Evolutionary conservation across 768 basidiomycete species (phyloP).

Genomic region (Suillus clintonianus): DNA sequence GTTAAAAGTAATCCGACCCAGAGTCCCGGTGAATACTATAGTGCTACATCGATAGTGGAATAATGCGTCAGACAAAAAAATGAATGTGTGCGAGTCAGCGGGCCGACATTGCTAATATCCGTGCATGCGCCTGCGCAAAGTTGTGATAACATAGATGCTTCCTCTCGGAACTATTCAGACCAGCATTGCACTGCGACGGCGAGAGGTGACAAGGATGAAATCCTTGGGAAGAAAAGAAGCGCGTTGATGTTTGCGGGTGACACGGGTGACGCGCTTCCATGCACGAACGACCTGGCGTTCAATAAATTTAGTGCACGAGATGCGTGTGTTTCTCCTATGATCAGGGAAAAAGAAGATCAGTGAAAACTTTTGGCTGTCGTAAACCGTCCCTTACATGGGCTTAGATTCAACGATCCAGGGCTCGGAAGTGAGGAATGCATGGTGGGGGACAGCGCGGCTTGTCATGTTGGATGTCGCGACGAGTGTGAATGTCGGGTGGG

Average conservation of each 20-base stretch:
- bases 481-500: not conserved
- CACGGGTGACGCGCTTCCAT: slow-evolving; percentile 63
- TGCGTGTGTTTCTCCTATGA: slow-evolving; percentile 23
- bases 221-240: slow-evolving; percentile 57
- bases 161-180: slow-evolving; percentile 21
- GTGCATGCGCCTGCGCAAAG: not conserved
- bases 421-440: slow-evolving; percentile 20
- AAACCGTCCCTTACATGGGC: slow-evolving; percentile 21
- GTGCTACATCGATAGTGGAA: not conserved
- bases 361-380: not conserved
- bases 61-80: not conserved
- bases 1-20: not conserved
- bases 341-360: not conserved
- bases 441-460: slow-evolving; percentile 8
- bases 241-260: slow-evolving; percentile 51
- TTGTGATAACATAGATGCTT: not conserved
- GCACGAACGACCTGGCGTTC: slow-evolving; percentile 59
- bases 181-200: slow-evolving; percentile 52
- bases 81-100: not conserved
- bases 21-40: not conserved
- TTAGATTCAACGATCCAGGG: slow-evolving; percentile 26
- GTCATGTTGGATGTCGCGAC: not conserved
- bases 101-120: not conserved
- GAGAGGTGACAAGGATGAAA: slow-evolving; percentile 60
- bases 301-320: slow-evolving; percentile 46